Evolutionary conservation across 495 filamentous ascomycete genomes (phyloP).

Genomic region (Haplographium delicatum): DNA sequence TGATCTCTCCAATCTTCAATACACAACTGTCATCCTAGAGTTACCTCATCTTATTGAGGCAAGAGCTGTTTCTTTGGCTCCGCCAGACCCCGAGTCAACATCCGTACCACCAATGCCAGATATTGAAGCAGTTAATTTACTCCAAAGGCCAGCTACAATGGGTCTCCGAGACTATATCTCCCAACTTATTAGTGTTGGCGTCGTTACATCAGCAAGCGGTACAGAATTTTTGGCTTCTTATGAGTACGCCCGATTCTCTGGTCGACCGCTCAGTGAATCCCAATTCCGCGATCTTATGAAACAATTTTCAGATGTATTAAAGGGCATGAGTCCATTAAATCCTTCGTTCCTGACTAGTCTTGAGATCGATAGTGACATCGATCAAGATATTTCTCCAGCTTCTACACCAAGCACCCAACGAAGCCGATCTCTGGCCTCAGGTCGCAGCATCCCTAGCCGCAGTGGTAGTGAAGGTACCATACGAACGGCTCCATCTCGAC

Average conservation of each 20-base stretch:
- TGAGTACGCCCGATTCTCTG: constrained; percentile 78
- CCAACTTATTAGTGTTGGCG: constrained; percentile 60
- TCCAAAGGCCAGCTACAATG: constrained; percentile 68
- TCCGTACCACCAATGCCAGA: constrained; percentile 38
- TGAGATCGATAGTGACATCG: constrained; percentile 37
- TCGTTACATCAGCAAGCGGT: constrained; percentile 54
- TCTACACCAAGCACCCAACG: constrained; percentile 29
- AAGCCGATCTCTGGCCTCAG: constrained; percentile 25
- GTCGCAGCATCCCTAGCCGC: constrained; percentile 9
- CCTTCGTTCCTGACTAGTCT: constrained; percentile 29
- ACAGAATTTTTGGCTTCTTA: constrained; percentile 67
- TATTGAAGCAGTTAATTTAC: constrained; percentile 58
- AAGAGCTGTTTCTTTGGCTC: constrained; percentile 79
- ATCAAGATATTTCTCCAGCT: constrained; percentile 42
- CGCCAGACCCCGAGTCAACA: constrained; percentile 47
- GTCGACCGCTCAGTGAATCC: constrained; percentile 45
- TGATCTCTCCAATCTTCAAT: constrained; percentile 75
- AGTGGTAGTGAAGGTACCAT: constrained; percentile 27
- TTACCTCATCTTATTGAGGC: constrained; percentile 90
- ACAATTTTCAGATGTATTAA: constrained; percentile 76
- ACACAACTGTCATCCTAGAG: constrained; percentile 74
- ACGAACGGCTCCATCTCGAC: constrained; percentile 24
- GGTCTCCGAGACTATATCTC: constrained; percentile 75
- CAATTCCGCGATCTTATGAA: constrained; percentile 83
- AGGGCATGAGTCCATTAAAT: constrained; percentile 64